phyloP scores from a whole-genome alignment of 2,329 filamentous ascomycete species.

The Cercospora sp. region DNA sequence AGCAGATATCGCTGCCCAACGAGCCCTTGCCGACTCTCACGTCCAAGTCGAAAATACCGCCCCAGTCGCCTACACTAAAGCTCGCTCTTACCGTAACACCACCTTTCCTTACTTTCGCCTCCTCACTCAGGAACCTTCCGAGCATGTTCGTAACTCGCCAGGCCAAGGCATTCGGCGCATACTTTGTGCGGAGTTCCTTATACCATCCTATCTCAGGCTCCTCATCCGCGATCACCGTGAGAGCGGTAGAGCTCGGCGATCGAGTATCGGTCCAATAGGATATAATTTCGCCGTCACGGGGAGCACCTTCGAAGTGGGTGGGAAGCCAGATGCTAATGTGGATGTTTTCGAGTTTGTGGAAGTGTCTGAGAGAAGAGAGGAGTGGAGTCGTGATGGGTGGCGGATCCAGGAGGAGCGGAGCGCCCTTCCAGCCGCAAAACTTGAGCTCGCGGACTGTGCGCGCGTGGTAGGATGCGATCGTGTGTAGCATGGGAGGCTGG shows the following conservation, averaged over 20 bases:
- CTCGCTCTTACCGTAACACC: slow-evolving; percentile 49
- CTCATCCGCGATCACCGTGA: slow-evolving; percentile 37
- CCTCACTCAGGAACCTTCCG: slow-evolving; percentile 43
- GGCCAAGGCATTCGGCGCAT: slow-evolving; percentile 45
- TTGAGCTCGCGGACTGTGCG: slow-evolving; percentile 48
- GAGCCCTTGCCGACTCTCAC: slow-evolving; percentile 42
- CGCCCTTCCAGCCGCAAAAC: slow-evolving; percentile 51
- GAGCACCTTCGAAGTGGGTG: slow-evolving; percentile 42
- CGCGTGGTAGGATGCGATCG: slow-evolving; percentile 45
- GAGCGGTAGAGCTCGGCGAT: slow-evolving; percentile 43
- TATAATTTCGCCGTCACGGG: slow-evolving; percentile 48
- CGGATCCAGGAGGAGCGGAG: slow-evolving; percentile 43
- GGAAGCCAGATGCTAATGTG: slow-evolving; percentile 47
- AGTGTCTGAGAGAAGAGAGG: slow-evolving; percentile 44
- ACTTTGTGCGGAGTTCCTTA: slow-evolving; percentile 44
- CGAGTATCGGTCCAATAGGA: slow-evolving; percentile 48
- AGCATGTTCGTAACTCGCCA: slow-evolving; percentile 45
- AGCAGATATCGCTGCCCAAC: slow-evolving; percentile 40
- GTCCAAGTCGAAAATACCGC: slow-evolving; percentile 51
- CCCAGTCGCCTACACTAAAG: slow-evolving; percentile 46
- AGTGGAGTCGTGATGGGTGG: slow-evolving; percentile 44
- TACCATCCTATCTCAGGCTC: slow-evolving; percentile 44
- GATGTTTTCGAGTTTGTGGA: slow-evolving; percentile 46
- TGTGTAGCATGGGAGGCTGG: slow-evolving; percentile 45
- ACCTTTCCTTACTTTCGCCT: slow-evolving; percentile 43